Evolutionary conservation across 495 filamentous ascomycete species (phyloP), one percentile per base, ranked within the genome.

Genomic region (Lentithecium fluviatile): DNA sequence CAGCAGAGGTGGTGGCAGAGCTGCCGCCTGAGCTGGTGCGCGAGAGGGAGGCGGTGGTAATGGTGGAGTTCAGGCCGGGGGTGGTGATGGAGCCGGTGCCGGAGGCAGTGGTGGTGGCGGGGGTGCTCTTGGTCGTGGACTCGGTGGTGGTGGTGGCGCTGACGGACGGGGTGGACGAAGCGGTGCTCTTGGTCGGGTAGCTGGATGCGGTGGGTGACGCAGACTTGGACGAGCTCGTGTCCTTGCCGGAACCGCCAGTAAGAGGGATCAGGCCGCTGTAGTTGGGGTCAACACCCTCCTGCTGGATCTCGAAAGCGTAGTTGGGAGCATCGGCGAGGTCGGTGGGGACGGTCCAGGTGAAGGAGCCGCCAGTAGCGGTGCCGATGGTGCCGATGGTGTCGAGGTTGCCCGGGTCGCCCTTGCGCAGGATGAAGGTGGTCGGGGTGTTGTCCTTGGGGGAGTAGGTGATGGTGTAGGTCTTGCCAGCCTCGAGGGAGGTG

Each of bases 261-360:
- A 77, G 48, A 23, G 56, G 6, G 53, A 77, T 67, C 10, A 53
- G 71, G 26, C 68, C 69, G 23, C 58, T 69, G 71, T 70, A 76
- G 67, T 77, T 77, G 60, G 53, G 29, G 4, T 32, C 37, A 42
- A 64, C 45, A 38, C 5, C 50, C 57, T 59, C 73, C 43, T 76
- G 75, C 11, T 32, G 63, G 61, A 75, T 70, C 57, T 71, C 58
- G 20, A 76, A 64, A 20, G 71, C 70, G 45, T 73, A 71, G 54
- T 71, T 60, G 23, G n/a, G 45, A 43, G 60, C 73, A 42, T 66
- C 58, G 12, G 65, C 56, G 17, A 76, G 42, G 20, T 56, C 60
- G 6, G 56, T 51, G 37, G 55, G 48, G 8, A 67, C 58, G 40
- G 52, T 69, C 67, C 68, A 74, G 43, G 58, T 64, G 64, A 58